phyloP scores from a whole-genome alignment of 257 asterid genomes.

The Jacaranda mimosifolia region DNA sequence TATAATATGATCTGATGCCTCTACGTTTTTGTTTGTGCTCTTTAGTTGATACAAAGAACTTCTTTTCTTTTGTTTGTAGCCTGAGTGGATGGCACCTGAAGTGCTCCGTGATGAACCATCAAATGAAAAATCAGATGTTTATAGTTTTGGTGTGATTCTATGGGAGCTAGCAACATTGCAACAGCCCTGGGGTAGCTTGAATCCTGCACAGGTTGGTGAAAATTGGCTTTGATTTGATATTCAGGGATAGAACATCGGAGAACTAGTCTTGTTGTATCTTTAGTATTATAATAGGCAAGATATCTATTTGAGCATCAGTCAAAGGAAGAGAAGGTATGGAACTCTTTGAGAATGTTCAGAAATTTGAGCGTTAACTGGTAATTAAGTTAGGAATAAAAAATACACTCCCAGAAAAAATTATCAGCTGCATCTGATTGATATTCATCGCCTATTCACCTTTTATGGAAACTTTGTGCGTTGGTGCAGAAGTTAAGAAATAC shows the following conservation, averaged over 20 bases:
- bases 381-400: background rate
- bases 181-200: constrained; percentile 91
- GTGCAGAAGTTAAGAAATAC: constrained; percentile 3
- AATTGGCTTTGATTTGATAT: background rate
- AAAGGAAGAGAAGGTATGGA: constrained; percentile 12
- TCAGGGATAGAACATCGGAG: constrained; percentile 17
- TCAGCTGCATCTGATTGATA: constrained; percentile 5
- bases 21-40: constrained; percentile 15
- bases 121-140: constrained; percentile 94
- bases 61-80: constrained; percentile 56
- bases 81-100: constrained; percentile 99
- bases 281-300: constrained; percentile 5
- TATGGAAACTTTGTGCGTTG: constrained; percentile 7
- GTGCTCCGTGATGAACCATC: constrained; percentile 97
- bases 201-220: constrained; percentile 88
- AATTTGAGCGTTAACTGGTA: constrained; percentile 24
- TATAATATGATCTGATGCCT: constrained; percentile 38
- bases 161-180: constrained; percentile 95
- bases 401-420: background rate
- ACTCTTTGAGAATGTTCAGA: constrained; percentile 27
- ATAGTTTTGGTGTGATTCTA: constrained; percentile 93
- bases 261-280: constrained; percentile 7
- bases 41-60: constrained; percentile 22
- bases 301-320: constrained; percentile 9
- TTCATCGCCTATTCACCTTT: background rate